Base-by-base conservation (phyloP, 176 grass and related monocot genomes). In the Thinopyrum elongatum region DNA sequence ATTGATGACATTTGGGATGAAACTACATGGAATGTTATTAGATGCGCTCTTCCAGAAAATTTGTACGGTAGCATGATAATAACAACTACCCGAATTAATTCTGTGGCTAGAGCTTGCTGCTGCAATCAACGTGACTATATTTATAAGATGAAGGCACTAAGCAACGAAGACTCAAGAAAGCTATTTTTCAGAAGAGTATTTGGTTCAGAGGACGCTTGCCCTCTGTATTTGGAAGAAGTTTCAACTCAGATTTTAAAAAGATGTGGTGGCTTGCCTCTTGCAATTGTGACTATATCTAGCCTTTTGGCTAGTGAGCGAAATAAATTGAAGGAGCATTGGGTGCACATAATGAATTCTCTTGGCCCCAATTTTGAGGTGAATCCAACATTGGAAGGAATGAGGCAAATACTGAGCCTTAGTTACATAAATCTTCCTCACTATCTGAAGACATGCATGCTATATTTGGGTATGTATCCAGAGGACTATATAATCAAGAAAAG, bases 1-100 rank as follows among this genome's bases (percentile, higher is more conserved):
- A 60, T 79, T 39, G 76, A 79, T 26, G 76, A 79, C 3, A 15
- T 79, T 14, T 79, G 76, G 76, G 76, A 79, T 79, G 76, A n/a
- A 36, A 23, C 76, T 78, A 34, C 33, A 27, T 79, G 55, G 76
- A 61, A 79, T 39, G 13, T 62, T 39, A 62, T 79, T 25, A 15
- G 11, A 17, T 79, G 76, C 3, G 76, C 76, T 79, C 34, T 62
- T 62, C 55, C 76, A 36, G 3, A 61, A 60, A 78, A 77, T 12
- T 1, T 10, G 11, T 5, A 34, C 6, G 28, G 51, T 14, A 77
- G 47, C 49, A 57, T 19, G 29, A 51, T 58, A 33, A 55, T 77
- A 77, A 58, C 51, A 33, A 79, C 77, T 41, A 79, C 57, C 8
- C 1, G 57, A 62, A 59, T 61, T 25, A 58, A 38, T 35, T 9